Base-by-base conservation (phyloP, 768 basidiomycete species). In the Auricularia sp. region DNA sequence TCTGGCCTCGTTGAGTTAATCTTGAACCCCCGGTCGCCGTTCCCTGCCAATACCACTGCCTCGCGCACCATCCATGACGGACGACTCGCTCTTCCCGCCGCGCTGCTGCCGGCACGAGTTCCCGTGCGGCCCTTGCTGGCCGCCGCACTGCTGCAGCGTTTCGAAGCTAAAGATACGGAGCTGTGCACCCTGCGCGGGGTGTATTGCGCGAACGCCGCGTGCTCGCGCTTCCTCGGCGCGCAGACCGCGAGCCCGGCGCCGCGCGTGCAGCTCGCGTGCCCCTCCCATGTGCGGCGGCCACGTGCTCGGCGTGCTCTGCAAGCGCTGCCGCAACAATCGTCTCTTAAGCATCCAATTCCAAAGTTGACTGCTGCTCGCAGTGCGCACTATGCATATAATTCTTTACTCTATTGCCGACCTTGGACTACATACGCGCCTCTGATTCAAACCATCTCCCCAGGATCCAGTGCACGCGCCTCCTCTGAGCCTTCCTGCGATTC, bases 21-120 rank as follows among this genome's bases (percentile, higher is more conserved):
- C 29, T 29, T 29, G 29, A 29, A 29, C 29, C 29, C 29, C 29
- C 1, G 29, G 29, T 29, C 29, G 29, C 29, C 29, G 29, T 29
- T 29, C 29, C 29, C 29, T 29, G 2, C 29, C 29, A 29, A 2
- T 3, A 29, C 29, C 29, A 2, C 29, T 29, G 29, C 29, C 29
- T 29, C 29, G 29, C 29, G 29, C 29, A 29, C 2, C 77, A 0
- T 78, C 79, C 24, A 75, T 76, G 11, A 74, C 72, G 3, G 84
- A 86, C 67, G 85, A 85, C 66, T 75, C 79, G 0, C 76, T 85
- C 3, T 79, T 78, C 64, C 84, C 85, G 0, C 74, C 83, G 8
- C 77, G 80, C 42, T 86, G 83, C 69, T 85, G 83, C 70, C 70
- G 76, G 35, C 68, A 75, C 39, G 70, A 71, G 0, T 74, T 84